These are phyloP conservation scores for Neofusicoccum ribis DNA, from an alignment of 2,329 filamentous ascomycete genomes.

Conservation along the genomic window DNA sequence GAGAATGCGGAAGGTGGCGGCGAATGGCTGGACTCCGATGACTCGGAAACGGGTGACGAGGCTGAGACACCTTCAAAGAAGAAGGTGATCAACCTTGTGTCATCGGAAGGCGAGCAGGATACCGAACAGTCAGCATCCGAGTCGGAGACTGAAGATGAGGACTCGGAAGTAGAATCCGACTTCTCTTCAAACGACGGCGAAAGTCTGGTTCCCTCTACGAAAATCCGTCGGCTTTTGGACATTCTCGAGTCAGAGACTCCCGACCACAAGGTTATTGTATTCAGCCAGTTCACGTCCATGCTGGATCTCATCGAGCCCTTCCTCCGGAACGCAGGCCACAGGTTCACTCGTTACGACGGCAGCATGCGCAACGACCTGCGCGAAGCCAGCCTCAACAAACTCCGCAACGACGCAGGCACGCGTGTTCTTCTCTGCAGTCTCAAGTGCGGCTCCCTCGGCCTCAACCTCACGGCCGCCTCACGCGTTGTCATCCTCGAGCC, in stretches of 20 bases:
- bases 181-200: slow-evolving; percentile 40
- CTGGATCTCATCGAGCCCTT: slow-evolving; percentile 94
- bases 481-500: slow-evolving; percentile 94
- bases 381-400: slow-evolving; percentile 76
- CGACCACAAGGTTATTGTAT: slow-evolving; percentile 95
- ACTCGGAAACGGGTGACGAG: slow-evolving; percentile 59
- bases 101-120: slow-evolving; percentile 40
- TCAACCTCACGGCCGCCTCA: slow-evolving; percentile 92
- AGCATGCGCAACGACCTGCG: slow-evolving; percentile 91
- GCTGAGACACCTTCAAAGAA: slow-evolving; percentile 34
- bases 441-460: slow-evolving; percentile 87
- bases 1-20: slow-evolving; percentile 86
- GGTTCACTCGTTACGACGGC: slow-evolving; percentile 88
- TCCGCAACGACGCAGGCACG: slow-evolving; percentile 73
- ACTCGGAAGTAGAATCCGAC: slow-evolving; percentile 40
- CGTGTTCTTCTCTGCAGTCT: slow-evolving; percentile 88
- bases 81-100: slow-evolving; percentile 57
- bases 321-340: slow-evolving; percentile 70
- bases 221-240: slow-evolving; percentile 81
- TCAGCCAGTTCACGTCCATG: slow-evolving; percentile 98
- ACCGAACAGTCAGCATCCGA: slow-evolving; percentile 25
- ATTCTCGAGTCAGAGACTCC: slow-evolving; percentile 77
- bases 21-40: slow-evolving; percentile 72
- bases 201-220: slow-evolving; percentile 71
- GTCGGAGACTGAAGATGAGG: slow-evolving; percentile 38